These are phyloP conservation scores for Erigeron canadensis DNA, from an alignment of 129 eudicot genomes.

Conservation along the genomic window DNA sequence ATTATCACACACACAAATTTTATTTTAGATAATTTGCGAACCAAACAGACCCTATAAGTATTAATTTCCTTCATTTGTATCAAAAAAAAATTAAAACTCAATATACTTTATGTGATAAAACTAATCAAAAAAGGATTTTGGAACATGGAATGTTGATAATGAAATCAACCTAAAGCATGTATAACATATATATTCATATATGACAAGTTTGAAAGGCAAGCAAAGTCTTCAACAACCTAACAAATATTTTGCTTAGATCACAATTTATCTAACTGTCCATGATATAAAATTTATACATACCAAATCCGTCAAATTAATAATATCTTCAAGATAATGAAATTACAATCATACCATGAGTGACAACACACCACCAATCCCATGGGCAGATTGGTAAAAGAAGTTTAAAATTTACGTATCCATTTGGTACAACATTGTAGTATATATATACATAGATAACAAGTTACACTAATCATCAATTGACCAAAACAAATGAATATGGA, in stretches of 20 bases:
- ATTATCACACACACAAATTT: background rate
- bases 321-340: constrained; percentile 1
- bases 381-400: constrained; percentile 38
- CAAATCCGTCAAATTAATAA: background rate
- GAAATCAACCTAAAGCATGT: constrained; percentile 14
- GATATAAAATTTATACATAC: constrained; percentile 18
- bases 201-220: constrained; percentile 47
- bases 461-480: constrained; percentile 21
- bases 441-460: constrained; percentile 7
- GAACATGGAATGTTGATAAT: constrained; percentile 8
- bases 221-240: constrained; percentile 17
- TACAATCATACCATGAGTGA: constrained; percentile 20
- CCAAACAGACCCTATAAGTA: background rate
- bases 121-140: background rate
- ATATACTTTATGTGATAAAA: too few relatives aligned
- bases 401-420: constrained; percentile 16
- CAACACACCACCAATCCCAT: constrained; percentile 12
- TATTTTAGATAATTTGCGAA: too few relatives aligned
- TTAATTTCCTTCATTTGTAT: background rate
- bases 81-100: background rate
- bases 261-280: constrained; percentile 14
- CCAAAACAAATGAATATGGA: constrained; percentile 40
- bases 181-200: constrained; percentile 15
- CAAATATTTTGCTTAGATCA: constrained; percentile 35
- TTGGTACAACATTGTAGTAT: constrained; percentile 22